These are phyloP conservation scores for Colletotrichum orchidophilum DNA, from an alignment of 2,329 filamentous ascomycete genomes.

Conservation along the genomic window DNA sequence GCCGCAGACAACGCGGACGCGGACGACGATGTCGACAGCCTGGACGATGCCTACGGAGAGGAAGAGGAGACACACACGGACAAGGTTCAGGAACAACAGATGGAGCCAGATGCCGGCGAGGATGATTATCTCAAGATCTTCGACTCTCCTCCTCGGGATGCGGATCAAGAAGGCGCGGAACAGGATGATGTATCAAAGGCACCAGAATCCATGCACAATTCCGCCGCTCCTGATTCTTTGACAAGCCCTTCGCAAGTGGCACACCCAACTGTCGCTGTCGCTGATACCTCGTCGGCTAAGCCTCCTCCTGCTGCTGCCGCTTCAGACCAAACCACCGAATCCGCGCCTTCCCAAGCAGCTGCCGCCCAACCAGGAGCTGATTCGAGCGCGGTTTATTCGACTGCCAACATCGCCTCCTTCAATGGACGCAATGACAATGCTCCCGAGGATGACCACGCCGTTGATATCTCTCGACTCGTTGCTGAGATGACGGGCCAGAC, in stretches of 20 bases:
- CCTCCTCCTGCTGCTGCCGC: conserved; percentile 33
- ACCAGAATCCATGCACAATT: conserved; percentile 53
- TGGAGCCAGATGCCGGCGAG: conserved; percentile 43
- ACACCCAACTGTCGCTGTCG: conserved; percentile 42
- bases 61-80: conserved; percentile 43
- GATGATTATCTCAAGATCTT: conserved; percentile 63
- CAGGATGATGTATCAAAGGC: conserved; percentile 55
- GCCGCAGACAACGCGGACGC: conserved; percentile 36
- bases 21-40: conserved; percentile 52
- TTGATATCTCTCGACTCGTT: conserved; percentile 52
- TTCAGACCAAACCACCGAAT: conserved; percentile 25
- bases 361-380: conserved; percentile 41
- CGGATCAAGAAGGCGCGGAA: conserved; percentile 44
- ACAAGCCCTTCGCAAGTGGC: conserved; percentile 42
- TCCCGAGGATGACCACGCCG: conserved; percentile 42
- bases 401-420: conserved; percentile 37
- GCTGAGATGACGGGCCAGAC: conserved; percentile 51
- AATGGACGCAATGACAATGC: conserved; percentile 40
- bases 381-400: conserved; percentile 36
- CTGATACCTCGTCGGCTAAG: conserved; percentile 44
- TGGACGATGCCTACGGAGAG: conserved; percentile 58
- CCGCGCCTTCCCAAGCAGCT: conserved; percentile 33
- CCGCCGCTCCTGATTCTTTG: conserved; percentile 51
- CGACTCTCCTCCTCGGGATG: conserved; percentile 56
- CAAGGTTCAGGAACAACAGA: conserved; percentile 41